A percentile compares a stretch with the other conserved stretches of the same genome.
phyloP scores from a whole-genome alignment of 78 protist species.

The Cavenderia fasciculata region DNA sequence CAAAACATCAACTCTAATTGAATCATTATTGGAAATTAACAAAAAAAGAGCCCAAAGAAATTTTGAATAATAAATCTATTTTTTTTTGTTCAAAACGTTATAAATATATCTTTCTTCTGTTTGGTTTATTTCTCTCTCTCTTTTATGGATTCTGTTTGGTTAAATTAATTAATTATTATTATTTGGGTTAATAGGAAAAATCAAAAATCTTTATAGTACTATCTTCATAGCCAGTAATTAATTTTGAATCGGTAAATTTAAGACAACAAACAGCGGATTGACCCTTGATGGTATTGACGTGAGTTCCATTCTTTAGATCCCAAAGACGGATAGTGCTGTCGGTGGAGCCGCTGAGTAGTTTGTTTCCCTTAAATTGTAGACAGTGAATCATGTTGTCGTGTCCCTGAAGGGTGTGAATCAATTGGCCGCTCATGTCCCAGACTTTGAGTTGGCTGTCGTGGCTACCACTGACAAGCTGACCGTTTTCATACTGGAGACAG shows the following conservation, averaged over 20 bases:
- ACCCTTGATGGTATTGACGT: slow-evolving; percentile 63
- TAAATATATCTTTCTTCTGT: too few species aligned
- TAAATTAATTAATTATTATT: too few species aligned
- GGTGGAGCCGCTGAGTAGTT: slow-evolving; percentile 66
- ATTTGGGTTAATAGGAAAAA: slow-evolving; percentile 57
- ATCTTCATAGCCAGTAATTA: slow-evolving; percentile 77
- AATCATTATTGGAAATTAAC: slow-evolving; percentile 14
- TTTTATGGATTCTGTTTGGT: too few species aligned
- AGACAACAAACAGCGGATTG: slow-evolving; percentile 77
- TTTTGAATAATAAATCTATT: too few species aligned
- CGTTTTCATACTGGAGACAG: slow-evolving; percentile 67
- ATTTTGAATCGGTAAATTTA: slow-evolving; percentile 65
- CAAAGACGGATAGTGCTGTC: slow-evolving; percentile 51
- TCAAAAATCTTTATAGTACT: slow-evolving; percentile 64
- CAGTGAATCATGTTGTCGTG: slow-evolving; percentile 78
- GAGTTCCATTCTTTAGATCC: slow-evolving; percentile 66
- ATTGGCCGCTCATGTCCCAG: slow-evolving; percentile 70
- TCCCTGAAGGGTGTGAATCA: slow-evolving; percentile 68
- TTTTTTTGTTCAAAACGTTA: too few species aligned
- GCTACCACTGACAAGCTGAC: slow-evolving; percentile 68
- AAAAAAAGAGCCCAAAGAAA: slow-evolving; percentile 42
- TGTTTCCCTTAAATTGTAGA: slow-evolving; percentile 71
- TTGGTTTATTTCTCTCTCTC: too few species aligned
- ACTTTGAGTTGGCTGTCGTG: slow-evolving; percentile 70
- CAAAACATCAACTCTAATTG: background rate